Conservation (phyloP, 179 eudicot genomes). For the Silene vulgaris region DNA sequence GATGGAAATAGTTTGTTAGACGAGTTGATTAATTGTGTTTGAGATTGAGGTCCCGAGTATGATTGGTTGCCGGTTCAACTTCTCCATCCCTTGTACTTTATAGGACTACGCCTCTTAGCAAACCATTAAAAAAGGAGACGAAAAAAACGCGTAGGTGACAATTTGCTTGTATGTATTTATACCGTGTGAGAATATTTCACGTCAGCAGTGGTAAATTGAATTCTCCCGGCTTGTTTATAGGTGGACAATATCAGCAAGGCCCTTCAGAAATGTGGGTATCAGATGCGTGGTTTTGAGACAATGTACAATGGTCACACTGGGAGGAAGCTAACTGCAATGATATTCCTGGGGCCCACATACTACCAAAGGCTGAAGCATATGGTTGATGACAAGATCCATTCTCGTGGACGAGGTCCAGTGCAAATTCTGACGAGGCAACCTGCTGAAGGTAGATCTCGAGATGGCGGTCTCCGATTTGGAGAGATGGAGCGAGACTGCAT, state of each 20-base stretch:
- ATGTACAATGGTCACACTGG: slow-evolving; percentile 98
- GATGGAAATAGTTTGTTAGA: background rate
- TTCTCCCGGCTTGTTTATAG: slow-evolving; percentile 23
- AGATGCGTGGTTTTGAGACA: slow-evolving; percentile 93
- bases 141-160: too few relatives aligned
- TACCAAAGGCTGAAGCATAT: slow-evolving; percentile 91
- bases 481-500: slow-evolving; percentile 97
- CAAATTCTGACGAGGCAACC: slow-evolving; percentile 93
- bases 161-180: too few relatives aligned
- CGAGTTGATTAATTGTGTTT: background rate
- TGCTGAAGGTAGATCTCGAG: slow-evolving; percentile 93
- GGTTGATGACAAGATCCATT: slow-evolving; percentile 94
- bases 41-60: background rate
- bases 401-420: slow-evolving; percentile 88
- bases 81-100: too few relatives aligned
- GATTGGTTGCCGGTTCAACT: background rate
- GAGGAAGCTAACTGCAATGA: slow-evolving; percentile 65
- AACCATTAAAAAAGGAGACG: background rate
- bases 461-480: slow-evolving; percentile 90
- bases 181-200: too few relatives aligned
- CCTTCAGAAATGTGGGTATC: slow-evolving; percentile 91
- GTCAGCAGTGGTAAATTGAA: background rate
- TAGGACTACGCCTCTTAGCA: background rate
- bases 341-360: slow-evolving; percentile 91
- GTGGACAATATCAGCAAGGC: slow-evolving; percentile 93